phyloP scores from a whole-genome alignment of 805 yeast species.

The Naumovozyma castellii region DNA sequence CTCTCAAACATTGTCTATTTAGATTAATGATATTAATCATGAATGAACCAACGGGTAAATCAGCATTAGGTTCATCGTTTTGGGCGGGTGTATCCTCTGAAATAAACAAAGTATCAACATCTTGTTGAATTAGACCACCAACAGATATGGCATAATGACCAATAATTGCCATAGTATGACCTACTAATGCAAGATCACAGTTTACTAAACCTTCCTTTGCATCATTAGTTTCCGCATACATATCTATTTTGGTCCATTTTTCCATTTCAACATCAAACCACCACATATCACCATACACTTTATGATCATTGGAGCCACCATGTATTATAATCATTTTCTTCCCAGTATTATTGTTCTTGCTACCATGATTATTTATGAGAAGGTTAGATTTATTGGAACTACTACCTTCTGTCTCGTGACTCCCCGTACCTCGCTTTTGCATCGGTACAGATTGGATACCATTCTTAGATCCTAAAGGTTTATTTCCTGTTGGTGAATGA shows the following conservation, averaged over 20 bases:
- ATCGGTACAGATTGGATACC: neutral
- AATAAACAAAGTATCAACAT: slow-evolving; percentile 15
- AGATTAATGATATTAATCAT: slow-evolving; percentile 13
- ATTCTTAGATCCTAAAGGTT: neutral
- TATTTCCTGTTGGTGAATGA: neutral
- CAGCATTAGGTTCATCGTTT: neutral
- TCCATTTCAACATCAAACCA: slow-evolving; percentile 37
- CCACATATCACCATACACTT: slow-evolving; percentile 42
- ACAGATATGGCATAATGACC: slow-evolving; percentile 17
- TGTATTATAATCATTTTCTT: slow-evolving; percentile 19
- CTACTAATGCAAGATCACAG: slow-evolving; percentile 17
- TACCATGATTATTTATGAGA: neutral
- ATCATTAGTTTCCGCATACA: slow-evolving; percentile 8
- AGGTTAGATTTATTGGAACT: neutral
- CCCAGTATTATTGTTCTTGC: neutral
- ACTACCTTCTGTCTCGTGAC: neutral
- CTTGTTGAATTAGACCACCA: slow-evolving; percentile 27
- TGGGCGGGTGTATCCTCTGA: slow-evolving; percentile 1
- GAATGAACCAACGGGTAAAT: slow-evolving; percentile 9
- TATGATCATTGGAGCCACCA: slow-evolving; percentile 31
- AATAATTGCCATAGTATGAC: slow-evolving; percentile 19
- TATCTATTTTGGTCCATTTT: slow-evolving; percentile 30
- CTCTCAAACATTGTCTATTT: slow-evolving; percentile 11
- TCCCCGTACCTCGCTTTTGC: neutral
- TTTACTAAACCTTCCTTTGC: slow-evolving; percentile 7